Base-by-base conservation (phyloP, 345 rosid genomes). In the Litchi chinensis region DNA sequence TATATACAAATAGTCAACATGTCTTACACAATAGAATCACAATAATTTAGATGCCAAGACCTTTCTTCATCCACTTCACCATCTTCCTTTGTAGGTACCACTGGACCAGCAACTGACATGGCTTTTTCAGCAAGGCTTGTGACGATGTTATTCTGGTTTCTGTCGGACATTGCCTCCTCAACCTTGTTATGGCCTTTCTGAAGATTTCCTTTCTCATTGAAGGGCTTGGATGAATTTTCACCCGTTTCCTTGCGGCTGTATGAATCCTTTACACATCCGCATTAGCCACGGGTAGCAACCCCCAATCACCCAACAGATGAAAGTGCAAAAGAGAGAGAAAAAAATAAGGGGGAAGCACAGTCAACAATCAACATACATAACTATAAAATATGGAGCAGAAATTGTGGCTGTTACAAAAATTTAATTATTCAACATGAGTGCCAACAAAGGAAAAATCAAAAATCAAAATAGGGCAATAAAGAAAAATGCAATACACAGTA, bases 11-110 rank as follows among this genome's bases (percentile, higher is more conserved):
- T 10, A 65, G 60, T 13, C 73, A 10, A 72, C 24, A 70, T 40
- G 40, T 70, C 37, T 22, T 44, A n/a, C 18, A 57, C 3, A 11
- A 9, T 26, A 62, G 10, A 28, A 69, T 63, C 32, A 56, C 40
- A 32, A 10, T 57, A 52, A 22, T 56, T 70, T 66, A 79, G 39
- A 41, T 10, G 68, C 68, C 44, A 28, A 82, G 73, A 96, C 99
- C 97, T 93, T 46, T 92, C 98, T 81, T 93, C 97, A 89, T 93
- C 99, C 78, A 93, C 89, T 89, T 87, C 95, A 78, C 99, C 99
- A 82, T 81, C 93, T 86, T 84, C 96, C 82, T 89, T 96, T 67
- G 94, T 95, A 73, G 99, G 99, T 67, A 95, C 97, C 59, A 95
- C 96, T 62, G 99, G 98, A 85, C 88, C 88, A 87, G 99, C 98